A percentile compares a stretch with the other conserved stretches of the same genome.
Conservation (phyloP, 495 filamentous ascomycete genomes). For the Xylaria longipes region DNA sequence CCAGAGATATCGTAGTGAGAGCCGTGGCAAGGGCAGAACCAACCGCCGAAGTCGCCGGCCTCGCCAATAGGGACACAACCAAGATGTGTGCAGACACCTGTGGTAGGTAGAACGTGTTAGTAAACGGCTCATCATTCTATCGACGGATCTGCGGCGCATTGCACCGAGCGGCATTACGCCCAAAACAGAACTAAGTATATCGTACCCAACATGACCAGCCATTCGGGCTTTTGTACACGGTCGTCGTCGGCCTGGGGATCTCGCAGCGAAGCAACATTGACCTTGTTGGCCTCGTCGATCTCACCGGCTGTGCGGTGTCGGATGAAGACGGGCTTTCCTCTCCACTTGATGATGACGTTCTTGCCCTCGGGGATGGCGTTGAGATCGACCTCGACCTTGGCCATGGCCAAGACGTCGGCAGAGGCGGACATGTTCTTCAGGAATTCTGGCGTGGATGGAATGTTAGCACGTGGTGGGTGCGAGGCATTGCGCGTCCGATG, state of each 20-base stretch:
- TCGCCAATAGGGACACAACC: conserved; percentile 99
- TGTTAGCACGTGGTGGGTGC: conserved; percentile 25
- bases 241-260: conserved; percentile 91
- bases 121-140: not conserved
- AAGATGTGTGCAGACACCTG: conserved; percentile 97
- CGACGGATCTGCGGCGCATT: conserved; percentile 12
- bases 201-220: conserved; percentile 97
- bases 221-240: conserved; percentile 97
- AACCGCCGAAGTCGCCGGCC: conserved; percentile 96
- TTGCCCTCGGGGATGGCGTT: conserved; percentile 95
- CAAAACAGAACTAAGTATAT: conserved; percentile 24
- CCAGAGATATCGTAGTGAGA: conserved; percentile 99
- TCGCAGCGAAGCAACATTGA: conserved; percentile 78
- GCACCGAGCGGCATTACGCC: not conserved
- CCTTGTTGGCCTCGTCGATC: conserved; percentile 82
- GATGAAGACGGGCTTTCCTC: conserved; percentile 99
- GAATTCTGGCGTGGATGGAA: conserved; percentile 73
- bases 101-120: conserved; percentile 24
- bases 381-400: conserved; percentile 98
- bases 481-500: not conserved
- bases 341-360: conserved; percentile 99
- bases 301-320: conserved; percentile 92
- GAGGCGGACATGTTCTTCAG: conserved; percentile 99
- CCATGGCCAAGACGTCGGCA: conserved; percentile 97
- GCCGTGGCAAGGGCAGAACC: conserved; percentile 99